A percentile compares a stretch with the other conserved stretches of the same genome.
Evolutionary conservation across 352 stramenopile species (phyloP).

Genomic region (Globisporangium paddicum): DNA sequence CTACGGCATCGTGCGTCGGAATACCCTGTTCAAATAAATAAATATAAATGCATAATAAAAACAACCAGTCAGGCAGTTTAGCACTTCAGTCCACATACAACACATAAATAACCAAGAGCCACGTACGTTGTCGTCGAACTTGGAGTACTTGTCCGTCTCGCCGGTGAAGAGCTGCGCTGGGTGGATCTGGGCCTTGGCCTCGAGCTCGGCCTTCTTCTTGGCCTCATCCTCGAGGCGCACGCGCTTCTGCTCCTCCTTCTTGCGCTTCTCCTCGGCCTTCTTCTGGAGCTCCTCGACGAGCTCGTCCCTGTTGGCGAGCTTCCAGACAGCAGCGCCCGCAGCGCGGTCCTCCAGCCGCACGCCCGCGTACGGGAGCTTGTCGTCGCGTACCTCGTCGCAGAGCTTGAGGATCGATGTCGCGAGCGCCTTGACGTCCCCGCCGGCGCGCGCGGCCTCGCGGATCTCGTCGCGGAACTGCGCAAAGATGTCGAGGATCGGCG

Average conservation of each 20-base stretch:
- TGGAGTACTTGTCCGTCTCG: slow-evolving; percentile 86
- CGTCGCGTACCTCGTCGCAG: slow-evolving; percentile 87
- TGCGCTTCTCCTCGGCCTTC: slow-evolving; percentile 72
- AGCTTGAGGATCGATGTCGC: slow-evolving; percentile 68
- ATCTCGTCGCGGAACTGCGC: slow-evolving; percentile 85
- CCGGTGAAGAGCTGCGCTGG: slow-evolving; percentile 91
- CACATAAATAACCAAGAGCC: neutral
- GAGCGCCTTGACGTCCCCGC: slow-evolving; percentile 45
- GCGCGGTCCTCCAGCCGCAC: slow-evolving; percentile 87
- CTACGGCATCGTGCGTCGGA: slow-evolving; percentile 91
- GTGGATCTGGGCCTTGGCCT: slow-evolving; percentile 88
- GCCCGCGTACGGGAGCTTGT: slow-evolving; percentile 84
- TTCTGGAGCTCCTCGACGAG: slow-evolving; percentile 76
- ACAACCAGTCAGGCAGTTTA: too few species aligned
- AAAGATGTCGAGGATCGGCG: slow-evolving; percentile 89
- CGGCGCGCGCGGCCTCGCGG: slow-evolving; percentile 57
- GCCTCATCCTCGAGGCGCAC: slow-evolving; percentile 65
- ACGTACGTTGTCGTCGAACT: slow-evolving; percentile 87
- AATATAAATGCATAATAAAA: too few species aligned
- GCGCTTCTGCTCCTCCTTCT: slow-evolving; percentile 79
- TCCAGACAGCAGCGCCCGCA: slow-evolving; percentile 75
- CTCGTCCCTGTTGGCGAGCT: slow-evolving; percentile 89
- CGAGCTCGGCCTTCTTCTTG: slow-evolving; percentile 74
- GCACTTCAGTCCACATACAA: neutral
- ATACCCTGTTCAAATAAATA: slow-evolving; percentile 63